Percentiles rank a stretch among this genome's conserved stretches.
Conservation (phyloP, 345 rosid species). For the Moricandia arvensis region DNA sequence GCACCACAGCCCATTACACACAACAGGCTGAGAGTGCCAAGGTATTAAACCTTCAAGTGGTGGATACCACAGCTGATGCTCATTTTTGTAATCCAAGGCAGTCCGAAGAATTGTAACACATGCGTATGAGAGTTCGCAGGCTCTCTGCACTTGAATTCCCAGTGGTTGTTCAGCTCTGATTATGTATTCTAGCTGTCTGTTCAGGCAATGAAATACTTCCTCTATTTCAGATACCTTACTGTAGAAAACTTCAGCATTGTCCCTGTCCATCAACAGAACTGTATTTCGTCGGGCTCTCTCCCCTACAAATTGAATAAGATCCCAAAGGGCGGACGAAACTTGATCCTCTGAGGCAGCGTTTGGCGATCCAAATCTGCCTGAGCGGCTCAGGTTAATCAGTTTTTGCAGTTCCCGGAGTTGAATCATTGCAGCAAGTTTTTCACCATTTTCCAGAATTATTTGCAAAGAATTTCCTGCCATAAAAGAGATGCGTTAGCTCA, state of each 20-base stretch:
- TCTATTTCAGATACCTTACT: conserved; percentile 93
- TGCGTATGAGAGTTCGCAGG: conserved; percentile 74
- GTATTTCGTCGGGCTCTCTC: conserved; percentile 81
- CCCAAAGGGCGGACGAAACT: conserved; percentile 76
- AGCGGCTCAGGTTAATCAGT: conserved; percentile 57
- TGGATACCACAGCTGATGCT: conserved; percentile 90
- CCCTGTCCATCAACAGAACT: conserved; percentile 93
- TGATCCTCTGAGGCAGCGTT: conserved; percentile 49
- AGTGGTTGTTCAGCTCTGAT: conserved; percentile 57
- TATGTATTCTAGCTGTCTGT: conserved; percentile 53
- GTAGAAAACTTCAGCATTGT: conserved; percentile 89
- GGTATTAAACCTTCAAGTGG: conserved; percentile 82
- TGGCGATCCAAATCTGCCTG: conserved; percentile 44
- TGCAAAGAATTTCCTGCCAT: conserved; percentile 73
- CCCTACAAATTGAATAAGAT: conserved; percentile 89
- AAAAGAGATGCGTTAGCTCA: conserved; percentile 11
- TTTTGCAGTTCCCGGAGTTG: conserved; percentile 84
- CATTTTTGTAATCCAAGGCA: conserved; percentile 65
- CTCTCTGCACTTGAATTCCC: conserved; percentile 62
- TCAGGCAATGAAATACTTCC: conserved; percentile 73
- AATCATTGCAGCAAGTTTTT: conserved; percentile 86
- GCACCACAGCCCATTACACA: conserved; percentile 83
- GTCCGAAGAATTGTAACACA: conserved; percentile 64
- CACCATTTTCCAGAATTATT: conserved; percentile 83
- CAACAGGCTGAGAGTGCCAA: conserved; percentile 67